Conservation (phyloP, 176 grass and related monocot species). For the Lolium perenne region DNA sequence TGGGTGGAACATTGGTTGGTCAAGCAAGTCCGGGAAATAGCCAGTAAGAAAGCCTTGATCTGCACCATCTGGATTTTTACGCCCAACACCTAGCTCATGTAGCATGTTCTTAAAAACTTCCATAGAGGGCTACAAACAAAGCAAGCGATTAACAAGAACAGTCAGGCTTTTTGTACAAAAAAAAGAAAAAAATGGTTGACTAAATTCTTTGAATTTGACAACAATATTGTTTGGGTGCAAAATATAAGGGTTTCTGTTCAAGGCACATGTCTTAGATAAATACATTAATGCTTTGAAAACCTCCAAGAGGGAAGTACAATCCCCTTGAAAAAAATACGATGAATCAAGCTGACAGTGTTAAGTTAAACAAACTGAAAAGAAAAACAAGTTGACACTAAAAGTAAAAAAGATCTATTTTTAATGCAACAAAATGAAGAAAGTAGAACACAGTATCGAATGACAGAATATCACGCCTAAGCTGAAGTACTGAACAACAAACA, state of each 20-base stretch:
- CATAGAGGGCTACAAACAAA: conserved; percentile 71
- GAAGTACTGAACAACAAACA: conserved; percentile 16
- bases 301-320: not conserved
- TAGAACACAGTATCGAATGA: conserved; percentile 20
- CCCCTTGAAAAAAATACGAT: not conserved
- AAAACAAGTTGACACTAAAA: conserved; percentile 25
- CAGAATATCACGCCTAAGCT: conserved; percentile 17
- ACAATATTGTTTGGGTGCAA: not conserved
- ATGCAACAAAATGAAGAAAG: not conserved
- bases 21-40: conserved; percentile 88
- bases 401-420: not conserved
- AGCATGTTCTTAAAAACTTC: conserved; percentile 87
- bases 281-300: not conserved
- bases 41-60: conserved; percentile 89
- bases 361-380: not conserved
- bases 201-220: not conserved
- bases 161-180: not conserved
- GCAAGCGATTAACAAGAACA: conserved; percentile 19
- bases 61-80: conserved; percentile 89
- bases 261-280: not conserved
- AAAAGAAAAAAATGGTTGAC: not conserved
- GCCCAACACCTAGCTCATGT: conserved; percentile 75
- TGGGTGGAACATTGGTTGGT: conserved; percentile 86
- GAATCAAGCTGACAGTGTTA: not conserved
- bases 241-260: not conserved